Evolutionary conservation across 805 yeast genomes (phyloP).

Genomic region (Ogataea philodendri): DNA sequence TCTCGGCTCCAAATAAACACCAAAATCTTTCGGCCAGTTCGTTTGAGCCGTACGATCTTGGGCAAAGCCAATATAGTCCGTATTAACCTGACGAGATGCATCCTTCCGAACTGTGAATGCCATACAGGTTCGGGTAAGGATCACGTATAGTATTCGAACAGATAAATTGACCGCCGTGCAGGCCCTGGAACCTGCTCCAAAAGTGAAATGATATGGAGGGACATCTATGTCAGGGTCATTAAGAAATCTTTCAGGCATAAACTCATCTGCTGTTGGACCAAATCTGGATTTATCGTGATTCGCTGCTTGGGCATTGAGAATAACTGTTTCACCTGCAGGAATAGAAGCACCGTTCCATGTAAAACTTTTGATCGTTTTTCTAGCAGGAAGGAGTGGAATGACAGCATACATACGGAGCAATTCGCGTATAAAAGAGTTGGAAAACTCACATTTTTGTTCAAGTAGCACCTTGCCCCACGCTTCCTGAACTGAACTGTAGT

Average conservation of each 20-base stretch:
- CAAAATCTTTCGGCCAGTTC: constrained; percentile 24
- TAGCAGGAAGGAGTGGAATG: constrained; percentile 25
- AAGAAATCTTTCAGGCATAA: constrained; percentile 22
- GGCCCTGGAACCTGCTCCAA: constrained; percentile 26
- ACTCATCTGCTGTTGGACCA: constrained; percentile 21
- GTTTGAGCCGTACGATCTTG: constrained; percentile 24
- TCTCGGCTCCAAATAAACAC: constrained; percentile 16
- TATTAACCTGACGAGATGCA: constrained; percentile 7
- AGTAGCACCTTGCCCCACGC: constrained; percentile 20
- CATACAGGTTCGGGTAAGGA: constrained; percentile 21
- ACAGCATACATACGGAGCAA: constrained; percentile 26
- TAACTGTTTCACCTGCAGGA: constrained; percentile 24
- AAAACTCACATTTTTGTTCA: constrained; percentile 23
- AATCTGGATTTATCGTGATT: constrained; percentile 22
- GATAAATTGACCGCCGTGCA: constrained; percentile 27
- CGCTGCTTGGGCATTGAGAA: constrained; percentile 26
- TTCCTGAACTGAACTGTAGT: constrained; percentile 18
- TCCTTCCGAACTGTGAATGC: constrained; percentile 15
- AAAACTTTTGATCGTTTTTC: constrained; percentile 21
- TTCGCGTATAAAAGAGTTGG: constrained; percentile 21
- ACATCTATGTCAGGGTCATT: constrained; percentile 9
- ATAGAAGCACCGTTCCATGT: constrained; percentile 16
- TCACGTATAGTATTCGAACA: constrained; percentile 19
- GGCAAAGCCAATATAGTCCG: constrained; percentile 23
- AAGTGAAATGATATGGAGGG: constrained; percentile 27